phyloP scores from a whole-genome alignment of 371 early-diverging fungal genomes.

The Mortierella polycephala region DNA sequence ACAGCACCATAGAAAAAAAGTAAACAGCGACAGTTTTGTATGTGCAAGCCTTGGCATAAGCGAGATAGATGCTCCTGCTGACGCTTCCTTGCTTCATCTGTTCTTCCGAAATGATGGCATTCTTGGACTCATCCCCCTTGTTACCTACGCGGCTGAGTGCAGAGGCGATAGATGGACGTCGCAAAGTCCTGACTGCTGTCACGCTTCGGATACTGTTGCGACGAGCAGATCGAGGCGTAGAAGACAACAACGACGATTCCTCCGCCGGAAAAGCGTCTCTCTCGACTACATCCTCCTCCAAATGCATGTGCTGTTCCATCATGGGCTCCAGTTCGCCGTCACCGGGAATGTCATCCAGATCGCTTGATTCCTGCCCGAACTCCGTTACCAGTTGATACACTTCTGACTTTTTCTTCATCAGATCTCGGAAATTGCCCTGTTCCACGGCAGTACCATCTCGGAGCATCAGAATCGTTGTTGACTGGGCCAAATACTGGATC shows the following conservation, averaged over 20 bases:
- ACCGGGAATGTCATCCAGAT: too few species aligned
- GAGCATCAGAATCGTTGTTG: too few species aligned
- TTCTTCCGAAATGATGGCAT: constrained; percentile 74
- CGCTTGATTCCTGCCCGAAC: too few species aligned
- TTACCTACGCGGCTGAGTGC: not conserved
- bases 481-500: too few species aligned
- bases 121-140: constrained; percentile 18
- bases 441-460: too few species aligned
- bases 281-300: constrained; percentile 54
- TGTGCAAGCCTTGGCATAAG: constrained; percentile 81
- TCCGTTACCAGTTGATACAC: too few species aligned
- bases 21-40: constrained; percentile 61
- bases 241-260: constrained; percentile 34
- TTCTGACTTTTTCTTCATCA: too few species aligned
- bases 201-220: constrained; percentile 41
- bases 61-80: constrained; percentile 68
- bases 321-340: constrained; percentile 19
- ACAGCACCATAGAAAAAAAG: constrained; percentile 61
- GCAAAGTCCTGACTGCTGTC: too few species aligned
- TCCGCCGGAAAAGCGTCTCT: constrained; percentile 56
- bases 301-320: constrained; percentile 23
- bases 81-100: constrained; percentile 84
- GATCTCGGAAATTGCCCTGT: too few species aligned
- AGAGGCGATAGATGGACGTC: not conserved
- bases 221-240: constrained; percentile 54